Evolutionary conservation across 108 stramenopile species (phyloP).

Genomic region (Poteriospumella lacustris): DNA sequence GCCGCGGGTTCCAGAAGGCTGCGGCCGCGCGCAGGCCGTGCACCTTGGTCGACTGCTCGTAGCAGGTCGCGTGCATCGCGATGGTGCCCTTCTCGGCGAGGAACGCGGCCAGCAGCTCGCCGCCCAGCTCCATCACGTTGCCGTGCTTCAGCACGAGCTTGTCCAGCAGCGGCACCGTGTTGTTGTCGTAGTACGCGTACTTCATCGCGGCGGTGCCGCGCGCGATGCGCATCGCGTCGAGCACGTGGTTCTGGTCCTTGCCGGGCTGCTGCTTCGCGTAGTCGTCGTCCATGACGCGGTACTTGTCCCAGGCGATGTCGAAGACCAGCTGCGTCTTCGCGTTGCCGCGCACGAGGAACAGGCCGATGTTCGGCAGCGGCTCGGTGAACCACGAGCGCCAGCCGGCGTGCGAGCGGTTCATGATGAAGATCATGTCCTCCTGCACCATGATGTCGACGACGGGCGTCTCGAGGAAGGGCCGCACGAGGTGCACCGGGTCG

Average conservation of each 20-base stretch:
- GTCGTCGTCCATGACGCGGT: not conserved
- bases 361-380: slow-evolving; percentile 21
- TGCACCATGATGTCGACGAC: slow-evolving; percentile 22
- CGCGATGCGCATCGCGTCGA: slow-evolving; percentile 3
- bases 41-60: slow-evolving; percentile 13
- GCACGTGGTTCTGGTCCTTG: not conserved
- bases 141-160: not conserved
- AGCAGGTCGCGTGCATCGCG: slow-evolving; percentile 16
- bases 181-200: not conserved
- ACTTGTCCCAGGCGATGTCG: slow-evolving; percentile 12
- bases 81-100: not conserved
- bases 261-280: not conserved
- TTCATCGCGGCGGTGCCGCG: not conserved
- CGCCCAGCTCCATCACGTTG: not conserved
- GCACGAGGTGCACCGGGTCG: not conserved
- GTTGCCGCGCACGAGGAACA: slow-evolving; percentile 4
- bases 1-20: slow-evolving; percentile 17
- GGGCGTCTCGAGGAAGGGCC: not conserved
- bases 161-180: slow-evolving; percentile 2
- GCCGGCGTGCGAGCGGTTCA: slow-evolving; percentile 2
- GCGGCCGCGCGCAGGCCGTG: not conserved
- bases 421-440: slow-evolving; percentile 24
- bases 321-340: not conserved
- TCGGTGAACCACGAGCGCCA: slow-evolving; percentile 14
- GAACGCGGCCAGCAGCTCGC: not conserved